A percentile compares a stretch with the other conserved stretches of the same genome.
Conservation (phyloP, 1,139 yeast genomes). For the Blastobotrys persicus region DNA sequence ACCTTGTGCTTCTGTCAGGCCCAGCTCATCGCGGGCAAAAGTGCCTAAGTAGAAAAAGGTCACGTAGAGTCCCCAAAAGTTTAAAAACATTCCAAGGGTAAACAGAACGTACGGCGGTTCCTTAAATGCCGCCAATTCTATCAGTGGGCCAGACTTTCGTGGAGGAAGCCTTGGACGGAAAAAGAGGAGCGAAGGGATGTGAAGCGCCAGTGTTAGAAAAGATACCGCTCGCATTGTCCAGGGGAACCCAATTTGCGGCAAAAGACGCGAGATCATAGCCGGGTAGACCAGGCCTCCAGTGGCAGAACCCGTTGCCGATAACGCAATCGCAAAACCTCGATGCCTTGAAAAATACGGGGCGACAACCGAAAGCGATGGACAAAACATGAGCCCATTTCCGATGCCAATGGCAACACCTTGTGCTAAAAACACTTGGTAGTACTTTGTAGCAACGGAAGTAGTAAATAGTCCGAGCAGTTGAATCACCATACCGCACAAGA, state of each 20-base stretch:
- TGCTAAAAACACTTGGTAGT: conserved; percentile 52
- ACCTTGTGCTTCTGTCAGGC: neutral
- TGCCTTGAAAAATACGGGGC: conserved; percentile 10
- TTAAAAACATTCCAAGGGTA: conserved; percentile 28
- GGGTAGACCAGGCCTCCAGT: conserved; percentile 8
- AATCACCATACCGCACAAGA: conserved; percentile 45
- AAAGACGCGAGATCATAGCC: conserved; percentile 4
- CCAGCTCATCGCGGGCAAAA: conserved; percentile 26
- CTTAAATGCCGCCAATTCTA: conserved; percentile 22
- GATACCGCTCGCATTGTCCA: conserved; percentile 7
- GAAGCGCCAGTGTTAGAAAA: conserved; percentile 28
- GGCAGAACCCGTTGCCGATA: conserved; percentile 9
- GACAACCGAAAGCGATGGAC: conserved; percentile 9
- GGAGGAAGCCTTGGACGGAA: conserved; percentile 33
- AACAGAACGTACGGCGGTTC: conserved; percentile 22
- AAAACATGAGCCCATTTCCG: conserved; percentile 8
- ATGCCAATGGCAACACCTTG: conserved; percentile 10
- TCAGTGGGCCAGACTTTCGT: conserved; percentile 15
- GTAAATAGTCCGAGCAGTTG: conserved; percentile 49
- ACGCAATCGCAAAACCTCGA: conserved; percentile 8
- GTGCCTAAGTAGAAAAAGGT: conserved; percentile 42
- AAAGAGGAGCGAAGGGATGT: conserved; percentile 23
- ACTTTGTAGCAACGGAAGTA: conserved; percentile 49
- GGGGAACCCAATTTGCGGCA: conserved; percentile 6
- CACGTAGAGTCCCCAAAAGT: conserved; percentile 40